Conservation (phyloP, 2,329 filamentous ascomycete species). For the Diplodia scrobiculata region DNA sequence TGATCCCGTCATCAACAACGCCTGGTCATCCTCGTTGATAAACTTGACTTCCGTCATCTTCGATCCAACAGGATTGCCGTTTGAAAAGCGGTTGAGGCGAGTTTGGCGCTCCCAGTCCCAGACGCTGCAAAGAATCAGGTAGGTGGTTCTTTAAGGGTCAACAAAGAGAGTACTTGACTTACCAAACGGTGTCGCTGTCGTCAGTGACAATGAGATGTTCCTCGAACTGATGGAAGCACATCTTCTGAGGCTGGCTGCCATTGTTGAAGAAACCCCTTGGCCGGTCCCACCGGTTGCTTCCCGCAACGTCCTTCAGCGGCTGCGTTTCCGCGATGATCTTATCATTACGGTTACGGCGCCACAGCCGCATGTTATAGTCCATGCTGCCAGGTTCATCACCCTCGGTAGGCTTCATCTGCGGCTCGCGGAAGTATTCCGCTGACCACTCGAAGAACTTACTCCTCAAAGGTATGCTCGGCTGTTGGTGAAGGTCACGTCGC, state of each 20-base stretch:
- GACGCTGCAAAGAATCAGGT: conserved; percentile 51
- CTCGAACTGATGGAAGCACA: conserved; percentile 98
- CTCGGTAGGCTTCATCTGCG: conserved; percentile 96
- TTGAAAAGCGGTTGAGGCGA: conserved; percentile 82
- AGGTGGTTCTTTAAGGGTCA: conserved; percentile 26
- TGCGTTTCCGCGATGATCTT: conserved; percentile 89
- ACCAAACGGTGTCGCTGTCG: conserved; percentile 79
- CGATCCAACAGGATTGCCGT: conserved; percentile 87
- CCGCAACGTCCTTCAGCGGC: conserved; percentile 85
- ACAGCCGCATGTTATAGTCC: conserved; percentile 93
- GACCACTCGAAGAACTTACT: conserved; percentile 94
- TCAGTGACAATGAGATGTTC: conserved; percentile 93
- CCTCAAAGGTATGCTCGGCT: conserved; percentile 70
- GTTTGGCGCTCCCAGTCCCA: conserved; percentile 89
- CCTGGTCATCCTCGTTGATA: conserved; percentile 97
- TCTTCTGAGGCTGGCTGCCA: conserved; percentile 81
- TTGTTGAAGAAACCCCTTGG: conserved; percentile 84
- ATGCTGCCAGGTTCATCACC: conserved; percentile 94
- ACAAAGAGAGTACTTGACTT: conserved; percentile 39
- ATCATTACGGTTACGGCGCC: conserved; percentile 90
- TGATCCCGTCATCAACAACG: conserved; percentile 89
- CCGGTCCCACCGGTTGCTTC: conserved; percentile 83
- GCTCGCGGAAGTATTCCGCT: conserved; percentile 93
- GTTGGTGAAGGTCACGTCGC: conserved; percentile 60
- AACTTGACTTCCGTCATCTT: conserved; percentile 94